These are phyloP conservation scores for Gilbertella persicaria DNA, from an alignment of 371 early-diverging fungal genomes.

Conservation along the genomic window DNA sequence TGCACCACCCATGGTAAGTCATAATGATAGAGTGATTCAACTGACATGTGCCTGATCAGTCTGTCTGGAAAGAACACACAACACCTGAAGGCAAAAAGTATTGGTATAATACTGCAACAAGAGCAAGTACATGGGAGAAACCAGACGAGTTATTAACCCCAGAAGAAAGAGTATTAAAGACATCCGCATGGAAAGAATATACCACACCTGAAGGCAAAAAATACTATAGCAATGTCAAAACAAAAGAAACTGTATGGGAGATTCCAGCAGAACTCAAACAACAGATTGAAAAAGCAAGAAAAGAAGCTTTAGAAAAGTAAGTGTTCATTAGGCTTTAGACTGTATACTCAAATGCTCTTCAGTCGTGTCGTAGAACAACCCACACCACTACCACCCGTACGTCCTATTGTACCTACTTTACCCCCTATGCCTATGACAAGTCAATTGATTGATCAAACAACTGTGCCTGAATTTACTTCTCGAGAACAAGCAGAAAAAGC, in stretches of 20 bases:
- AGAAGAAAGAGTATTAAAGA: conserved; percentile 74
- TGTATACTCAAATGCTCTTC: background rate
- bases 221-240: conserved; percentile 85
- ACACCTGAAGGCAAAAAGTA: conserved; percentile 83
- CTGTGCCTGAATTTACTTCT: conserved; percentile 59
- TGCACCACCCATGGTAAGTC: conserved; percentile 19
- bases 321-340: background rate
- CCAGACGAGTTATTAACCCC: conserved; percentile 89
- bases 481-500: conserved; percentile 87
- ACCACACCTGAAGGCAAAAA: conserved; percentile 80
- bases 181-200: conserved; percentile 88
- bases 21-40: too few species aligned
- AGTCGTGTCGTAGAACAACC: background rate
- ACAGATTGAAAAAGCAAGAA: conserved; percentile 42
- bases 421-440: conserved; percentile 11
- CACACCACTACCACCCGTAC: background rate
- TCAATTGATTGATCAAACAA: conserved; percentile 18
- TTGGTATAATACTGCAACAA: conserved; percentile 82
- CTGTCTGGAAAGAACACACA: conserved; percentile 76
- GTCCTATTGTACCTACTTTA: too few species aligned
- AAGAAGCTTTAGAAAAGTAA: conserved; percentile 32
- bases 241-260: conserved; percentile 88
- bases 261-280: conserved; percentile 78
- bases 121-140: conserved; percentile 91
- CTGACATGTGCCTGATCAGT: too few species aligned